Percentiles rank a stretch among this genome's conserved stretches.
Conservation (phyloP, 352 stramenopile species). For the Phytopythium cucurbitacearum region DNA sequence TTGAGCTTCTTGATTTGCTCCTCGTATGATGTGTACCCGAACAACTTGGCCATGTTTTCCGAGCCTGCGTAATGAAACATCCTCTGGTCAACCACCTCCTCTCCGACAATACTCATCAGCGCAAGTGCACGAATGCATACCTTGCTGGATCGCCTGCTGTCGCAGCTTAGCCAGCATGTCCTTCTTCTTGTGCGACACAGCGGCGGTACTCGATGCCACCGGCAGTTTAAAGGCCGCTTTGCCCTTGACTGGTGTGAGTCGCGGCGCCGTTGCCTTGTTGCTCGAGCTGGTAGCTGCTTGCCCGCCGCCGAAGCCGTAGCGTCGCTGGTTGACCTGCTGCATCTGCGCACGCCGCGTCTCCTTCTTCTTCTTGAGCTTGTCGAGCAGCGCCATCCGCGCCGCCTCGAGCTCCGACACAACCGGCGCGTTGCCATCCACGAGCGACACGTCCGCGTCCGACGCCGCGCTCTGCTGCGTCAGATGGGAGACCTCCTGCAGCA, state of each 20-base stretch:
- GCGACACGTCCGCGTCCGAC: constrained; percentile 10
- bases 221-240: constrained; percentile 42
- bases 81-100: background rate
- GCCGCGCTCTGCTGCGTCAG: constrained; percentile 31
- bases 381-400: constrained; percentile 51
- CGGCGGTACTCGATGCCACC: constrained; percentile 24
- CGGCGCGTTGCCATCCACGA: constrained; percentile 16
- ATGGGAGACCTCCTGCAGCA: constrained; percentile 74
- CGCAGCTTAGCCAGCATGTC: constrained; percentile 48
- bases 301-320: constrained; percentile 25
- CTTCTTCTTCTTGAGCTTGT: constrained; percentile 65
- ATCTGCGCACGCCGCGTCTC: constrained; percentile 41
- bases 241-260: constrained; percentile 33
- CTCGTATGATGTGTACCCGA: constrained; percentile 70
- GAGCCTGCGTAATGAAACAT: constrained; percentile 15
- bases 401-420: constrained; percentile 43
- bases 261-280: background rate
- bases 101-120: background rate
- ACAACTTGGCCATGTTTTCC: constrained; percentile 65
- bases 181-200: constrained; percentile 49
- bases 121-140: constrained; percentile 5
- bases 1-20: constrained; percentile 68
- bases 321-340: constrained; percentile 39
- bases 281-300: background rate
- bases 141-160: constrained; percentile 61